These are phyloP conservation scores for Boletus fagicola DNA, from an alignment of 768 basidiomycete species.

Conservation along the genomic window DNA sequence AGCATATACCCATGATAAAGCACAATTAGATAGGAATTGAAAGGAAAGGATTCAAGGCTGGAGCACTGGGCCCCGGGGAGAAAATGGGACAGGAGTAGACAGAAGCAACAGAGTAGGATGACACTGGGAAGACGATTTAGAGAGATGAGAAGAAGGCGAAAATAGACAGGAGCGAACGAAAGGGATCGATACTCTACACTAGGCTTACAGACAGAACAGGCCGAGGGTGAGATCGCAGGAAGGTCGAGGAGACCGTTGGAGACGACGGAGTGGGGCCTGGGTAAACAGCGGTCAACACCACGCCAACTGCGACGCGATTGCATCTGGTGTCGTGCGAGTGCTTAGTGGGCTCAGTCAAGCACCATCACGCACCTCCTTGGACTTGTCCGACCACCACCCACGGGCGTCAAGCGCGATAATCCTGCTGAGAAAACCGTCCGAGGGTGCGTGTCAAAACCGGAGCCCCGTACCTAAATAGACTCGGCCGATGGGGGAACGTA, in stretches of 20 bases:
- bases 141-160: not conserved
- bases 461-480: not conserved
- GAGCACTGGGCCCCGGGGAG: constrained; percentile 18
- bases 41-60: not conserved
- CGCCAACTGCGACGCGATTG: constrained; percentile 7
- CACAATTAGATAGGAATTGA: constrained; percentile 1
- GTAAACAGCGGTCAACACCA: constrained; percentile 26
- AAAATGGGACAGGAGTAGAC: not conserved
- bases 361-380: not conserved
- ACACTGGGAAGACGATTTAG: not conserved
- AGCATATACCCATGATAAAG: constrained; percentile 69
- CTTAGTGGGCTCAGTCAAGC: not conserved
- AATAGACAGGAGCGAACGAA: not conserved
- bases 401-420: not conserved
- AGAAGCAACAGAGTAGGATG: not conserved
- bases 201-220: constrained; percentile 20
- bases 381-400: not conserved
- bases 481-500: not conserved
- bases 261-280: not conserved
- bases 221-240: constrained; percentile 10
- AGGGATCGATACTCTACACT: constrained; percentile 2
- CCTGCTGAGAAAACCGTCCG: constrained; percentile 4
- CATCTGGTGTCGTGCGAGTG: not conserved
- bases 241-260: not conserved
- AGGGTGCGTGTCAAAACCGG: not conserved